These are phyloP conservation scores for Tolypocladium pustulatum DNA, from an alignment of 2,329 filamentous ascomycete genomes.

Conservation along the genomic window DNA sequence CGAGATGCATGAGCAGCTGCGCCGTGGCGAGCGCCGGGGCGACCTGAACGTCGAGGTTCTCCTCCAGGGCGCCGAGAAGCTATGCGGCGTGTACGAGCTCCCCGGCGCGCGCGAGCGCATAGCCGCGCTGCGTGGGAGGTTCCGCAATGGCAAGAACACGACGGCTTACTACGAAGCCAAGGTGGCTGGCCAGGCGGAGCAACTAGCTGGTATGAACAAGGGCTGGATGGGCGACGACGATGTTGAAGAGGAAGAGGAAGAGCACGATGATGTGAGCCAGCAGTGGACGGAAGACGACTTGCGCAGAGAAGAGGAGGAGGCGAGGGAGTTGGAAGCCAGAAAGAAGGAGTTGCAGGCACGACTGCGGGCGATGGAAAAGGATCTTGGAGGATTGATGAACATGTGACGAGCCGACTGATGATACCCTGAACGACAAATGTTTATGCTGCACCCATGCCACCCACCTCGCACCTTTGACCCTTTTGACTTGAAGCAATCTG, in stretches of 20 bases:
- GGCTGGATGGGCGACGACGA: conserved; percentile 46
- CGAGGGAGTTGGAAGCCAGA: conserved; percentile 42
- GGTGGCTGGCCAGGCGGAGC: conserved; percentile 64
- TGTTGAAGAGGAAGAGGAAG: conserved; percentile 40
- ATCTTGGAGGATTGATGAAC: conserved; percentile 41
- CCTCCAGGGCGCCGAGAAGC: conserved; percentile 77
- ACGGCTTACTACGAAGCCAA: conserved; percentile 70
- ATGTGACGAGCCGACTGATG: conserved; percentile 30
- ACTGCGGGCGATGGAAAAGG: conserved; percentile 43
- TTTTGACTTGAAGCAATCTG: background rate
- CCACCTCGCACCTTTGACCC: background rate
- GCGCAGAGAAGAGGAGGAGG: conserved; percentile 57
- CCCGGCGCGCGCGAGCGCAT: conserved; percentile 72
- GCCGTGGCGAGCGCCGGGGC: conserved; percentile 41
- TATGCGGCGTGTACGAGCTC: conserved; percentile 79
- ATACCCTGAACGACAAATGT: background rate
- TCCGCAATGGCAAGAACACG: conserved; percentile 62
- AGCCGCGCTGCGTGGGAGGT: conserved; percentile 56
- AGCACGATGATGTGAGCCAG: conserved; percentile 34
- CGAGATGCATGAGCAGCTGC: conserved; percentile 74
- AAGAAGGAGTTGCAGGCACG: conserved; percentile 45
- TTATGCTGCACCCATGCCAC: background rate
- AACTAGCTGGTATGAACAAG: conserved; percentile 64
- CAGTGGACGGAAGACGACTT: conserved; percentile 59
- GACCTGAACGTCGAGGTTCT: conserved; percentile 83